These are phyloP conservation scores for Heliocybe sulcata DNA, from an alignment of 1,284 basidiomycete genomes.

Conservation along the genomic window DNA sequence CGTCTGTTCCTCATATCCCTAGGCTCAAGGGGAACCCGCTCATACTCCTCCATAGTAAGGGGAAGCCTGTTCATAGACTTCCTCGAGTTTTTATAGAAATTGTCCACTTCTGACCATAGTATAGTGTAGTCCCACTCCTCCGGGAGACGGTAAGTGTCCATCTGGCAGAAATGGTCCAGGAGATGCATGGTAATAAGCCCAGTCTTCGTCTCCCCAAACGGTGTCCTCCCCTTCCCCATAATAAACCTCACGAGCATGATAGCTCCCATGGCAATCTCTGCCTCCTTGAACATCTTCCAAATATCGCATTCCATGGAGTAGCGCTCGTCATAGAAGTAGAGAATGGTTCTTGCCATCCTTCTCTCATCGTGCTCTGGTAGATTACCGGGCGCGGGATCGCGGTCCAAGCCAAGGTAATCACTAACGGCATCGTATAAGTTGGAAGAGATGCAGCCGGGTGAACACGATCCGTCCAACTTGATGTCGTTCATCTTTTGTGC, in stretches of 20 bases:
- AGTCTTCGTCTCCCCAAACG: neutral
- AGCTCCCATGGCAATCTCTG: neutral
- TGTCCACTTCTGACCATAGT: neutral
- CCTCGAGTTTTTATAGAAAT: neutral
- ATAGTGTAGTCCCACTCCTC: neutral
- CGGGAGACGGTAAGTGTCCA: neutral
- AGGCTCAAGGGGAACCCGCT: neutral
- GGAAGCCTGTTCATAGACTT: neutral
- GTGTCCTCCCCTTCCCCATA: neutral
- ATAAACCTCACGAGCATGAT: neutral
- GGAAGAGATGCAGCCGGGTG: no score
- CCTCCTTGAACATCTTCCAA: no score
- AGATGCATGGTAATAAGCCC: neutral
- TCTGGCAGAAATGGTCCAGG: neutral
- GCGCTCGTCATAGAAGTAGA: no score
- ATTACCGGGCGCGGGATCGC: no score
- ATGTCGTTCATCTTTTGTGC: no score
- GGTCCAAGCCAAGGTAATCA: no score
- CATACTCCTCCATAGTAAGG: neutral
- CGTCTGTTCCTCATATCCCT: no score
- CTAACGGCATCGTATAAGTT: no score
- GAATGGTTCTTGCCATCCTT: no score
- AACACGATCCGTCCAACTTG: no score
- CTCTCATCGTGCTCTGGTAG: no score
- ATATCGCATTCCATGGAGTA: no score